Evolutionary conservation across 2,329 filamentous ascomycete species (phyloP).

Genomic region (Pyricularia grisea): DNA sequence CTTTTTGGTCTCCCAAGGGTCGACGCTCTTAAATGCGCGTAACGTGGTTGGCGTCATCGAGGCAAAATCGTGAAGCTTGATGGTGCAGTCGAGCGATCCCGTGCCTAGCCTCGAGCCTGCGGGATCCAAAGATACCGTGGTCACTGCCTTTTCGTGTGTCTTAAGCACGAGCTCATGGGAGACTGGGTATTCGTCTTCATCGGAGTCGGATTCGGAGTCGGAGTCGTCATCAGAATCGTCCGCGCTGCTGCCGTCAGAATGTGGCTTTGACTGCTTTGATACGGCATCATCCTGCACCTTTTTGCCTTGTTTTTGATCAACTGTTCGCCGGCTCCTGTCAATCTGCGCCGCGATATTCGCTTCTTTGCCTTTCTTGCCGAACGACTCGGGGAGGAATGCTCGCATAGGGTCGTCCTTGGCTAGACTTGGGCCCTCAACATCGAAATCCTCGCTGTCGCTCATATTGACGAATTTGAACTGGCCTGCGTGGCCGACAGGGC

Average conservation of each 20-base stretch:
- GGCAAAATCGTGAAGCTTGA: constrained; percentile 92
- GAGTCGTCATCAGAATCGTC: constrained; percentile 31
- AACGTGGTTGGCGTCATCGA: constrained; percentile 93
- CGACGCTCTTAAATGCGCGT: constrained; percentile 84
- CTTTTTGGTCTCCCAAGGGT: constrained; percentile 71
- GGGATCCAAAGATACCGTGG: constrained; percentile 74
- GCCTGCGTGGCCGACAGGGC: background rate
- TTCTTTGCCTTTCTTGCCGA: constrained; percentile 71
- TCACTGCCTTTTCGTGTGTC: constrained; percentile 83
- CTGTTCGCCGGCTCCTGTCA: constrained; percentile 60
- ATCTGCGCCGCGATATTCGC: constrained; percentile 74
- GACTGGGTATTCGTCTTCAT: constrained; percentile 81
- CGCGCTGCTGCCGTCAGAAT: constrained; percentile 37
- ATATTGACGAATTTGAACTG: constrained; percentile 25
- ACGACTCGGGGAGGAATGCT: constrained; percentile 70
- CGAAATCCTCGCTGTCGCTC: constrained; percentile 52
- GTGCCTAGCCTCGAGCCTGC: constrained; percentile 78
- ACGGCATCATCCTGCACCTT: constrained; percentile 20
- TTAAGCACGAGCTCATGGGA: constrained; percentile 90
- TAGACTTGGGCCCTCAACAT: constrained; percentile 44
- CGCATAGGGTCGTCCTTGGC: constrained; percentile 61
- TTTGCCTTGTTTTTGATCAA: constrained; percentile 24
- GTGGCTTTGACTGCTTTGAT: constrained; percentile 12
- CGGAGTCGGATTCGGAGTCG: constrained; percentile 46
- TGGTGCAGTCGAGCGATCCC: constrained; percentile 81